phyloP scores from a whole-genome alignment of 305 asterid genomes.

The Fraxinus ornus region DNA sequence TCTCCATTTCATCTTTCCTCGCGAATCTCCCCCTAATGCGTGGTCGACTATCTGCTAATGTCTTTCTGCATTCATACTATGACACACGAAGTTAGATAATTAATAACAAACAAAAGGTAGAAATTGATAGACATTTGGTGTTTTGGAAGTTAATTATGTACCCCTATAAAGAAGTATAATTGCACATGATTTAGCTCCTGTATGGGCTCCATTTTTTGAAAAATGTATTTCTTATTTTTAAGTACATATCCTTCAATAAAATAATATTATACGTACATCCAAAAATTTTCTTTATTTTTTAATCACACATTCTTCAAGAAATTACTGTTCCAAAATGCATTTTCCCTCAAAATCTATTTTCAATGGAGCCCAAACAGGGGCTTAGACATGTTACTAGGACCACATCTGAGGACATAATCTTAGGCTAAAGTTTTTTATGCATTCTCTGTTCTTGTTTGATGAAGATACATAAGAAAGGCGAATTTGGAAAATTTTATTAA shows the following conservation, averaged over 20 bases:
- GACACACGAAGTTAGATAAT: background rate
- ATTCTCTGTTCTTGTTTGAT: background rate
- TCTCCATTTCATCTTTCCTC: conserved; percentile 60
- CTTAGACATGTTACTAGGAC: background rate
- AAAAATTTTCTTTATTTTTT: no score
- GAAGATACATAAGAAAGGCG: background rate
- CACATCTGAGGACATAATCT: background rate
- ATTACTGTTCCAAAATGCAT: no score
- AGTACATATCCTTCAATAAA: no score
- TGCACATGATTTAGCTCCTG: no score
- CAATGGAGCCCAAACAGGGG: no score
- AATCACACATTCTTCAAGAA: no score
- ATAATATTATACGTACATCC: no score
- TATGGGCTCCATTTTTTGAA: no score
- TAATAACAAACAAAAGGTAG: background rate
- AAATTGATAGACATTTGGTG: background rate
- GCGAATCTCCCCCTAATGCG: conserved; percentile 85
- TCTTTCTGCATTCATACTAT: conserved; percentile 89
- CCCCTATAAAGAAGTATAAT: no score
- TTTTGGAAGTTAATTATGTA: background rate
- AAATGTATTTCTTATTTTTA: no score
- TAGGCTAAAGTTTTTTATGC: no score
- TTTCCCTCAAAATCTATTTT: no score
- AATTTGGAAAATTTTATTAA: conserved; percentile 6
- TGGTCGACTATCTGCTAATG: conserved; percentile 82